phyloP scores from a whole-genome alignment of 371 early-diverging fungal genomes.

The Rhizopus arrhizus region DNA sequence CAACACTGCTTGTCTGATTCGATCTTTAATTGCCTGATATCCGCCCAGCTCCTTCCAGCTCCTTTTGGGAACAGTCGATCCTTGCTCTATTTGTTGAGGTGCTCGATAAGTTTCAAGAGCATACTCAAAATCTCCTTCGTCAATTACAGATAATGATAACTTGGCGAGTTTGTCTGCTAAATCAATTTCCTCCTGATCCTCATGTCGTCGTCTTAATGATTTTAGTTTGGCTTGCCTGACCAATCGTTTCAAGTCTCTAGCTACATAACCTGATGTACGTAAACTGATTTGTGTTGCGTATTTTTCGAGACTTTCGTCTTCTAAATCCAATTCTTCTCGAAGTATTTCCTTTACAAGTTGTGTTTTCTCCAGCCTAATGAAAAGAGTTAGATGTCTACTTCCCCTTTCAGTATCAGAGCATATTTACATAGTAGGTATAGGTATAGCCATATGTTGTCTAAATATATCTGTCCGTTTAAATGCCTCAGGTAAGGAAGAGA shows the following conservation, averaged over 20 bases:
- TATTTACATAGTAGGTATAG: slow-evolving; percentile 45
- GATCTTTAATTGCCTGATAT: slow-evolving; percentile 64
- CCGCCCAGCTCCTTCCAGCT: slow-evolving; percentile 53
- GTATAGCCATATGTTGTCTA: slow-evolving; percentile 41
- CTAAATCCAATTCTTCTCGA: slow-evolving; percentile 6
- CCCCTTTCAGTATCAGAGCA: not conserved
- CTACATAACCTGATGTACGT: slow-evolving; percentile 66
- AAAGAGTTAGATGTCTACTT: not conserved
- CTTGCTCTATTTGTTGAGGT: slow-evolving; percentile 56
- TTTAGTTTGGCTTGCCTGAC: slow-evolving; percentile 53
- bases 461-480: slow-evolving; percentile 41
- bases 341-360: slow-evolving; percentile 22
- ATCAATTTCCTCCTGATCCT: not conserved
- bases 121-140: slow-evolving; percentile 52
- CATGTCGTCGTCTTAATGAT: slow-evolving; percentile 25
- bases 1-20: slow-evolving; percentile 72
- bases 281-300: slow-evolving; percentile 33
- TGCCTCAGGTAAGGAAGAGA: slow-evolving; percentile 32
- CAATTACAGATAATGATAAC: not conserved
- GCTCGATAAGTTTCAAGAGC: slow-evolving; percentile 48
- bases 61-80: slow-evolving; percentile 43
- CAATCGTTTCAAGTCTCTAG: slow-evolving; percentile 55
- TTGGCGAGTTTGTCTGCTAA: slow-evolving; percentile 17
- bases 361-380: slow-evolving; percentile 33
- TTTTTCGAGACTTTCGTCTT: slow-evolving; percentile 13